Base-by-base conservation (phyloP, 192 early-diverging fungal genomes). In the Coemansia sp. region DNA sequence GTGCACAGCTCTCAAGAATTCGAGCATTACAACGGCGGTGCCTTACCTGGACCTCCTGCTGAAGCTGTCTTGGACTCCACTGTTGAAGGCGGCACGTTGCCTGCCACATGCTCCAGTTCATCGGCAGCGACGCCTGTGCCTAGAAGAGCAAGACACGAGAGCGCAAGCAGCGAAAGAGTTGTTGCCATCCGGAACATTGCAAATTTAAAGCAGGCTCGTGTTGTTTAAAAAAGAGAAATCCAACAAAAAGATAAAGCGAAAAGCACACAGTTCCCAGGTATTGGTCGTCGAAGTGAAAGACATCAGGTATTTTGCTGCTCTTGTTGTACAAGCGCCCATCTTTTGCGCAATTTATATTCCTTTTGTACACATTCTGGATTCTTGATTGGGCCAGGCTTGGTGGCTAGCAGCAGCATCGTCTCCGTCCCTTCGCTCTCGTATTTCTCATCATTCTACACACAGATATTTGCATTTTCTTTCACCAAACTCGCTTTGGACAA, bases 51-150 rank as follows among this genome's bases (percentile, higher is more conserved):
- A 19, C 8, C 6, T 17, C 52, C 38, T 50, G 29, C 52, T 30
- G 14, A 4, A 33, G 52, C 17, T 54, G 29, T 30, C 20, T 54
- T 54, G n/a, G 52, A 25, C 23, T 65, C 70, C 34, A 64, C 19
- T 1, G 50, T 31, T 3, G 70, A 55, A 6, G 20, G 61, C 1
- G 60, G 55, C 33, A 56, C 40, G 13, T 67, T 61, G 48, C 77
- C 77, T 2, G 59, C 61, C 23, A 65, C 71, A 23, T 54, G 57
- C 20, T 74, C 77, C 20, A 80, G 65, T 65, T 80, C 77, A 33
- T 80, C 77, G 40, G 71, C 77, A 8, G 66, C 33, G 2, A 28
- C 67, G 15, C n/a, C 38, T 11, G 64, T 52, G 2, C 66, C 68
- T 55, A 74, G 44, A 17, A 74, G 64, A 10, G 57, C 67, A 6